Percentiles rank a stretch among this genome's conserved stretches.
These are phyloP conservation scores for Ophiostoma sp. DNA, from an alignment of 2,329 filamentous ascomycete species.

Conservation along the genomic window DNA sequence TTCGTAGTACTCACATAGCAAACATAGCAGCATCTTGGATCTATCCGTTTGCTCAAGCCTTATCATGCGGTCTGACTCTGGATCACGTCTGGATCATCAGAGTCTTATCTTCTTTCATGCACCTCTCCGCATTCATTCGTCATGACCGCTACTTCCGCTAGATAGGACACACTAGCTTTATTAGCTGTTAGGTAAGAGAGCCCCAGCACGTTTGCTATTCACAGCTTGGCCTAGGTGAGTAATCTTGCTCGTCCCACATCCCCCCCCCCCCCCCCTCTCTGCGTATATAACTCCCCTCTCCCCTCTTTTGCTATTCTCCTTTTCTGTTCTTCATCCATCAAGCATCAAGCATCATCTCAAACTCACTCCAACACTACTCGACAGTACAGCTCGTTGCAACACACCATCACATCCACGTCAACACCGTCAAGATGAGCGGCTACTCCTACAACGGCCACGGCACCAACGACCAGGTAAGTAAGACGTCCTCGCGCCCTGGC, in stretches of 20 bases:
- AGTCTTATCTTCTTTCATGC: too few relatives aligned
- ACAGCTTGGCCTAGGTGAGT: neutral
- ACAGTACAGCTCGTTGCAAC: neutral
- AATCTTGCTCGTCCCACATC: neutral
- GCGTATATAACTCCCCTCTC: neutral
- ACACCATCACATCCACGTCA: neutral
- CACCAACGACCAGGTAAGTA: conserved; percentile 56
- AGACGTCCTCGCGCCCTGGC: neutral
- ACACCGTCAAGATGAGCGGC: conserved; percentile 24
- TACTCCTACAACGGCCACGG: conserved; percentile 48
- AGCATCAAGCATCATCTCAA: neutral
- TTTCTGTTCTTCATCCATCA: neutral
- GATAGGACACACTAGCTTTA: neutral
- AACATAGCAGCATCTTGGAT: too few relatives aligned
- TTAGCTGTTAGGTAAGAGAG: neutral
- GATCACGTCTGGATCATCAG: too few relatives aligned
- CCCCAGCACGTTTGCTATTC: neutral
- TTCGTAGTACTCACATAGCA: too few relatives aligned
- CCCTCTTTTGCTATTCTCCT: neutral
- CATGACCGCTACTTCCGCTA: neutral
- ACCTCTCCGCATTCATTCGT: neutral
- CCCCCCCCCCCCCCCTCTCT: too few relatives aligned
- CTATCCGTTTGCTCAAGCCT: too few relatives aligned
- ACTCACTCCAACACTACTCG: neutral
- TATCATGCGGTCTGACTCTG: too few relatives aligned